These are phyloP conservation scores for Zostera marina DNA, from an alignment of 116 monocot species.

Conservation along the genomic window DNA sequence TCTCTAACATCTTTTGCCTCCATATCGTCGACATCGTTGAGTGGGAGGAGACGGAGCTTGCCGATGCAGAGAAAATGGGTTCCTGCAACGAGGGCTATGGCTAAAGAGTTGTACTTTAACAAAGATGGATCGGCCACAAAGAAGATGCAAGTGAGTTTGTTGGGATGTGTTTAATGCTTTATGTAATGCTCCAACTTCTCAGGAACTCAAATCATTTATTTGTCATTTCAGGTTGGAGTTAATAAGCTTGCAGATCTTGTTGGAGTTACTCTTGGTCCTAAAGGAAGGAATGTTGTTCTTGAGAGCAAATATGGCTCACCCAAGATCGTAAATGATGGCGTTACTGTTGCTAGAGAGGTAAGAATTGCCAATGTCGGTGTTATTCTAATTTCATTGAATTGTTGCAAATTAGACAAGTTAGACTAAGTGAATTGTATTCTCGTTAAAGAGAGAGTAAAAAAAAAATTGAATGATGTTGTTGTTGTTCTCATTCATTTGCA, in stretches of 20 bases:
- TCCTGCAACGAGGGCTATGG: slow-evolving; percentile 21
- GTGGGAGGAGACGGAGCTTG: slow-evolving; percentile 5
- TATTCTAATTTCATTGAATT: no score
- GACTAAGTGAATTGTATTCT: no score
- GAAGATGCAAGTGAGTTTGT: slow-evolving; percentile 31
- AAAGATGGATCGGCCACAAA: slow-evolving; percentile 60
- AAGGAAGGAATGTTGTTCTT: slow-evolving; percentile 77
- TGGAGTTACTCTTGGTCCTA: slow-evolving; percentile 69
- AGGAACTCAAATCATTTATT: no score
- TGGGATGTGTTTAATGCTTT: background rate
- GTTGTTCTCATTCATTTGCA: no score
- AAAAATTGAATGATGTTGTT: no score
- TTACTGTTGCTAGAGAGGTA: slow-evolving; percentile 25
- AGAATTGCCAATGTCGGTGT: no score
- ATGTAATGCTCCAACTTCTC: no score
- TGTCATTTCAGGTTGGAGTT: slow-evolving; percentile 20
- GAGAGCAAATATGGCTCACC: slow-evolving; percentile 68
- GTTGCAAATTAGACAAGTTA: no score
- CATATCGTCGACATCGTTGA: slow-evolving; percentile 23
- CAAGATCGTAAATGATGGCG: slow-evolving; percentile 76
- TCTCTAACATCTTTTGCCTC: slow-evolving; percentile 19
- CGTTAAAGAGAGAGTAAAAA: no score
- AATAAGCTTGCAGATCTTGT: slow-evolving; percentile 57
- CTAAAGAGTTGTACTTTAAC: slow-evolving; percentile 58
- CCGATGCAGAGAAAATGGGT: slow-evolving; percentile 11